Conservation (phyloP, 495 filamentous ascomycete genomes). For the Entonaema liquescens region DNA sequence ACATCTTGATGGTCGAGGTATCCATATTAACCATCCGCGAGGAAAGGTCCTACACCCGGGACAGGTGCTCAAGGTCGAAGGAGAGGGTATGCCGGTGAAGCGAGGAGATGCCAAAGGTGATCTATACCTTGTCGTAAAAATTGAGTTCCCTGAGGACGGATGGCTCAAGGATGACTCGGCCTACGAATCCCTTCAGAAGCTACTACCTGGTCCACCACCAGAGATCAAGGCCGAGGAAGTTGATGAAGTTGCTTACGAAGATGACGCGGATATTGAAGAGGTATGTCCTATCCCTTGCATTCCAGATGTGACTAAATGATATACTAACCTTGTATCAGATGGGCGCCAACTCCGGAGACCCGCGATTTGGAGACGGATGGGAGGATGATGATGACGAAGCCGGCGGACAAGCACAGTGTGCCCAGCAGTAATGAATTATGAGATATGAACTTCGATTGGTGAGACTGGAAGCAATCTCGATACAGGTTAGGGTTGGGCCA, state of each 20-base stretch:
- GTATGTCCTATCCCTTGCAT: constrained; percentile 56
- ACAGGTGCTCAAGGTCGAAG: constrained; percentile 82
- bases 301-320: background rate
- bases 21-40: constrained; percentile 75
- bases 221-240: constrained; percentile 73
- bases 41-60: constrained; percentile 81
- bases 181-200: constrained; percentile 71
- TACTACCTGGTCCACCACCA: constrained; percentile 70
- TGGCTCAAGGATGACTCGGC: constrained; percentile 77
- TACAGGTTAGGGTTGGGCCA: constrained; percentile 15
- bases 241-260: constrained; percentile 87
- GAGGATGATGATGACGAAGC: constrained; percentile 75
- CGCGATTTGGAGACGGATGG: constrained; percentile 76
- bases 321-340: constrained; percentile 57
- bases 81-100: constrained; percentile 95
- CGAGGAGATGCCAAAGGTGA: constrained; percentile 83
- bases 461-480: constrained; percentile 21
- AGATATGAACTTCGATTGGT: constrained; percentile 34
- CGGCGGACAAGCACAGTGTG: constrained; percentile 73
- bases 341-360: constrained; percentile 70
- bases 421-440: constrained; percentile 73
- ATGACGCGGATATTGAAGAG: constrained; percentile 80
- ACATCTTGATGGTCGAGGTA: constrained; percentile 93
- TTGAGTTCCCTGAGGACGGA: constrained; percentile 86
- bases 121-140: constrained; percentile 83